Percentiles rank a stretch among this genome's conserved stretches.
Evolutionary conservation across 192 early-diverging fungal species (phyloP).

Genomic region (Allomyces arbusculus): DNA sequence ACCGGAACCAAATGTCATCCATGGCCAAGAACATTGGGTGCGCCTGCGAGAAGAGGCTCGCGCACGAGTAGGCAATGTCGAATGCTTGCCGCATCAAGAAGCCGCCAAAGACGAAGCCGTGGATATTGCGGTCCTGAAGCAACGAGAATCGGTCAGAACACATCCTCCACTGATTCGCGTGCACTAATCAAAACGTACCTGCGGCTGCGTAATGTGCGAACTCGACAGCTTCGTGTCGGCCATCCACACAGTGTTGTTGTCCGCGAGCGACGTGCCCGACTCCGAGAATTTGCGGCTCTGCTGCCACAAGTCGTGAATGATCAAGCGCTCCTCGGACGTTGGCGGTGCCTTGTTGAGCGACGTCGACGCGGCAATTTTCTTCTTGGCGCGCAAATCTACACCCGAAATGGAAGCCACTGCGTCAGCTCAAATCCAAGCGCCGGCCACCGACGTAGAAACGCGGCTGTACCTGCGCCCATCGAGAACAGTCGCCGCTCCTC

Average conservation of each 20-base stretch:
- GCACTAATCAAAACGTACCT: constrained; percentile 5
- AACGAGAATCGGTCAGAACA: no score
- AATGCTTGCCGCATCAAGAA: constrained; percentile 68
- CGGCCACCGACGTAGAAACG: constrained; percentile 3
- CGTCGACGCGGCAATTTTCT: constrained; percentile 19
- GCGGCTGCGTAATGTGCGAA: constrained; percentile 46
- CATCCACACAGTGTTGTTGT: constrained; percentile 41
- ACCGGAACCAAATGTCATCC: constrained; percentile 47
- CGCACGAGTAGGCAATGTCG: constrained; percentile 65
- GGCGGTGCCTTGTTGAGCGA: constrained; percentile 48
- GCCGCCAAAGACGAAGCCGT: constrained; percentile 54
- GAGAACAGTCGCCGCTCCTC: constrained; percentile 49
- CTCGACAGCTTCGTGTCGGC: constrained; percentile 50
- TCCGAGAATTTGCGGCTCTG: constrained; percentile 40
- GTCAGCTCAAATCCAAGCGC: constrained; percentile 27
- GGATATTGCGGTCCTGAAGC: constrained; percentile 46
- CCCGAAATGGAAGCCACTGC: constrained; percentile 10
- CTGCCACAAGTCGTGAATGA: constrained; percentile 60
- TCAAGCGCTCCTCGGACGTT: constrained; percentile 47
- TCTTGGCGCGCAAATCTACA: constrained; percentile 30
- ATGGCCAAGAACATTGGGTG: constrained; percentile 38
- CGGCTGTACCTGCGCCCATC: constrained; percentile 30
- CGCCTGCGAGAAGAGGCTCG: constrained; percentile 38
- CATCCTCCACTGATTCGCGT: neutral
- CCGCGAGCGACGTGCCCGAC: constrained; percentile 1